Base-by-base conservation (phyloP, 768 basidiomycete genomes). In the Lactifluus pinguis region DNA sequence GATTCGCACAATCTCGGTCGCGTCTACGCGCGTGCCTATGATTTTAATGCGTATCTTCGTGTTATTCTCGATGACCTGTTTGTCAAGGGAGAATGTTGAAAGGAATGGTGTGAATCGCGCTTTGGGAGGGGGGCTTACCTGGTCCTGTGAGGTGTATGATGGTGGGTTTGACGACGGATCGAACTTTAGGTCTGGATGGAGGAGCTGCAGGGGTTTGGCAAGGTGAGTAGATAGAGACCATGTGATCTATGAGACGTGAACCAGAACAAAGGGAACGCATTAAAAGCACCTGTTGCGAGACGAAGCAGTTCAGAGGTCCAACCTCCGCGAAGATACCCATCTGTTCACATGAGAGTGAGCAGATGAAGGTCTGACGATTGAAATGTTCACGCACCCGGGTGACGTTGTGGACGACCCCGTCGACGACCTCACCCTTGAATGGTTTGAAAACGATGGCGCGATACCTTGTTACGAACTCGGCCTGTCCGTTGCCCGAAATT, bases 281-380 rank as follows among this genome's bases (percentile, higher is more conserved):
- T 13, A 74, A 25, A 25, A 82, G 63, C 64, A 97, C 95, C 76
- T 97, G 95, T 67, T 92, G 91, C 13, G 95, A 95, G 29, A 98
- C 91, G 72, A 99, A 99, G 51, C 97, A 92, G 29, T 85, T 83
- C 61, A 98, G 71, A 14, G 97, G 97, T 38, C 97, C 97, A 50
- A 95, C 94, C 65, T 97, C 93, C 54, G 92, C 92, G 67, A 98
- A 98, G 76, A 99, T 97, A 2, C 97, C 97, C 94, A 98, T 97
- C 95, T 98, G 65, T 13, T 2, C 42, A 6, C 17, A 17, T 29
- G 9, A 9, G 41, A 19, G 38, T 13, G 36, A 44, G 41, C 2
- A 9, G 32, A 34, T 34, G 32, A 34, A 34, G 4, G 32, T 4
- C 5, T 34, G 32, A 6, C 32, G 34, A 6, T 14, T 2, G 25